Conservation (phyloP, 169 alveolate genomes). For the Plasmodium falciparum region DNA sequence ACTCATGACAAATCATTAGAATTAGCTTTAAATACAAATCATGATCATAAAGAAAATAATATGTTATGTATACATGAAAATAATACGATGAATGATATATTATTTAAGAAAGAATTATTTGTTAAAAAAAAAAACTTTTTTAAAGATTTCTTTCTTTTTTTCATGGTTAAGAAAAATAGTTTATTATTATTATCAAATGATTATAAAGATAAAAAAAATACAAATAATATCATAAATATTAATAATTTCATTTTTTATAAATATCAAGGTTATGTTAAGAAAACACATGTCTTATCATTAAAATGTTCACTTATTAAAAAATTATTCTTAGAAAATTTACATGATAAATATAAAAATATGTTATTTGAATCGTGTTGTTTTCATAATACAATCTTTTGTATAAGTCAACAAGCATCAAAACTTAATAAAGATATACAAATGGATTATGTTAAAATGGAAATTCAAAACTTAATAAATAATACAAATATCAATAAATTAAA, state of each 20-base stretch:
- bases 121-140: conserved; percentile 16
- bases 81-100: conserved; percentile 5
- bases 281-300: conserved; percentile 38
- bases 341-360: conserved; percentile 8
- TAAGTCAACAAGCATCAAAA: conserved; percentile 44
- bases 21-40: background rate
- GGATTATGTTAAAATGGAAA: conserved; percentile 55
- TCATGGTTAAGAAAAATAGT: background rate
- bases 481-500: conserved; percentile 28
- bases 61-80: conserved; percentile 11
- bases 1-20: background rate
- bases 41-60: background rate
- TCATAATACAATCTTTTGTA: conserved; percentile 45
- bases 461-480: conserved; percentile 31
- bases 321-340: conserved; percentile 44
- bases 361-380: conserved; percentile 52
- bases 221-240: conserved; percentile 19
- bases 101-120: conserved; percentile 49
- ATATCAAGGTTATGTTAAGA: conserved; percentile 53
- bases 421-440: conserved; percentile 43
- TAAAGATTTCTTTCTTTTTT: conserved; percentile 17
- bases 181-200: background rate
- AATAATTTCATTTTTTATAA: conserved; percentile 61
- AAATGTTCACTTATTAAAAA: conserved; percentile 62
- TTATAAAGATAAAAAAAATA: conserved; percentile 16